Conservation (phyloP, 805 yeast species). For the Kodamaea fukazawae region DNA sequence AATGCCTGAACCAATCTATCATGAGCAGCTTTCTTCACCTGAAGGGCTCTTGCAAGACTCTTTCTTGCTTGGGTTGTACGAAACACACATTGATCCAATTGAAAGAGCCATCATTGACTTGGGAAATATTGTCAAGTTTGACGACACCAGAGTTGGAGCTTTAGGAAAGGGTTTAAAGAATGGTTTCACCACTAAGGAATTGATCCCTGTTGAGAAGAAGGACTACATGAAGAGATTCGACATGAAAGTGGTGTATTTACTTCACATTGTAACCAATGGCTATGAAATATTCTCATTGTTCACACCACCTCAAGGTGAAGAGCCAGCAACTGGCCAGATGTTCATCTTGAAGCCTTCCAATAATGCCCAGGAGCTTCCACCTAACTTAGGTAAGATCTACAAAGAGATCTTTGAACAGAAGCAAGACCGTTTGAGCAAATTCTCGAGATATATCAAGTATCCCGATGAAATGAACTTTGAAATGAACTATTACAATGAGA, state of each 20-base stretch:
- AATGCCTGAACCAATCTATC: conserved; percentile 64
- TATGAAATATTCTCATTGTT: conserved; percentile 72
- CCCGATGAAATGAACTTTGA: conserved; percentile 54
- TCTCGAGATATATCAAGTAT: conserved; percentile 51
- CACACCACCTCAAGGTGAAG: conserved; percentile 7
- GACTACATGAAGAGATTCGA: conserved; percentile 53
- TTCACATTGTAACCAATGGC: conserved; percentile 69
- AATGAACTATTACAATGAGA: conserved; percentile 51
- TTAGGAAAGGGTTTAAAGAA: conserved; percentile 80
- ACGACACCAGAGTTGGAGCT: conserved; percentile 71
- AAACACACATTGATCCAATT: conserved; percentile 60
- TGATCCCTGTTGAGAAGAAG: conserved; percentile 46
- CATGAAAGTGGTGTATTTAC: conserved; percentile 59
- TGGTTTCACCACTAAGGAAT: conserved; percentile 72
- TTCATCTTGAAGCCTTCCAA: conserved; percentile 67
- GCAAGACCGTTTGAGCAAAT: conserved; percentile 40
- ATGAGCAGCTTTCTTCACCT: conserved; percentile 53
- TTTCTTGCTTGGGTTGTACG: conserved; percentile 68
- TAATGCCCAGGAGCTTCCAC: conserved; percentile 62
- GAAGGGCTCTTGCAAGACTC: conserved; percentile 64
- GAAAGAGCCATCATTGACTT: conserved; percentile 78
- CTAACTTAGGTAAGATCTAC: conserved; percentile 53
- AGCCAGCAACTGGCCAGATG: conserved; percentile 40
- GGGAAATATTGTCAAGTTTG: conserved; percentile 72
- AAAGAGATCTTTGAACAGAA: conserved; percentile 50